Evolutionary conservation across 371 early-diverging fungal genomes (phyloP).

Genomic region (Coemansia sp.): DNA sequence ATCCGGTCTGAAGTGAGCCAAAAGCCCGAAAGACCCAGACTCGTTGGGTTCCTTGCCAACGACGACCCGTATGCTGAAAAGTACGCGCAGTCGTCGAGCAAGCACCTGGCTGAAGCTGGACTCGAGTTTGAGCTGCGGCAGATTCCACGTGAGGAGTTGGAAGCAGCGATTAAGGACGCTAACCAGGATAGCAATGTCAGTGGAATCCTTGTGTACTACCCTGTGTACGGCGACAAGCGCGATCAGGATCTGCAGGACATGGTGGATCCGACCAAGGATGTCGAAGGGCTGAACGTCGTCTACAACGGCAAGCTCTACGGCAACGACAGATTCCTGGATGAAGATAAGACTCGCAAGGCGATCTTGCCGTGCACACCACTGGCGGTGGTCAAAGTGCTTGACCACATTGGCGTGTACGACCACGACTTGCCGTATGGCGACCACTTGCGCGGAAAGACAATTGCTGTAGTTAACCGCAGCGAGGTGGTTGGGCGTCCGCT

Average conservation of each 20-base stretch:
- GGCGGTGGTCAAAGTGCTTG: slow-evolving; percentile 91
- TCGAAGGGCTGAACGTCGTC: slow-evolving; percentile 92
- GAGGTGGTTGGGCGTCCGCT: slow-evolving; percentile 97
- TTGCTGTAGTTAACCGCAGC: slow-evolving; percentile 91
- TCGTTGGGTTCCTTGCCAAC: slow-evolving; percentile 95
- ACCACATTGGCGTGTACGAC: slow-evolving; percentile 92
- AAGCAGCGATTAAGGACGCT: slow-evolving; percentile 80
- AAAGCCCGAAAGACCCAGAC: slow-evolving; percentile 70
- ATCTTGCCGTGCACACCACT: slow-evolving; percentile 96
- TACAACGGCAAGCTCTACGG: slow-evolving; percentile 94
- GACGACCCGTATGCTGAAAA: slow-evolving; percentile 87
- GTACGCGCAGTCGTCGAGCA: slow-evolving; percentile 88
- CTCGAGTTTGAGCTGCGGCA: slow-evolving; percentile 87
- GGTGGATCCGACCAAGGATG: slow-evolving; percentile 87
- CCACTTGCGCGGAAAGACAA: slow-evolving; percentile 90
- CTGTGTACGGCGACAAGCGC: slow-evolving; percentile 90
- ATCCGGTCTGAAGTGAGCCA: slow-evolving; percentile 73
- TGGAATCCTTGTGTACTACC: slow-evolving; percentile 95
- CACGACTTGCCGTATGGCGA: slow-evolving; percentile 85
- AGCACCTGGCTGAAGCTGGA: slow-evolving; percentile 89
- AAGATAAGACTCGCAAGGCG: slow-evolving; percentile 79
- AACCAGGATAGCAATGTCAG: slow-evolving; percentile 80
- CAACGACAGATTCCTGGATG: slow-evolving; percentile 89
- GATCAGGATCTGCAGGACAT: slow-evolving; percentile 92
- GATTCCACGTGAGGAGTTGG: slow-evolving; percentile 77